Evolutionary conservation across 1,284 basidiomycete species (phyloP).

Genomic region (Coniferiporia weirii): DNA sequence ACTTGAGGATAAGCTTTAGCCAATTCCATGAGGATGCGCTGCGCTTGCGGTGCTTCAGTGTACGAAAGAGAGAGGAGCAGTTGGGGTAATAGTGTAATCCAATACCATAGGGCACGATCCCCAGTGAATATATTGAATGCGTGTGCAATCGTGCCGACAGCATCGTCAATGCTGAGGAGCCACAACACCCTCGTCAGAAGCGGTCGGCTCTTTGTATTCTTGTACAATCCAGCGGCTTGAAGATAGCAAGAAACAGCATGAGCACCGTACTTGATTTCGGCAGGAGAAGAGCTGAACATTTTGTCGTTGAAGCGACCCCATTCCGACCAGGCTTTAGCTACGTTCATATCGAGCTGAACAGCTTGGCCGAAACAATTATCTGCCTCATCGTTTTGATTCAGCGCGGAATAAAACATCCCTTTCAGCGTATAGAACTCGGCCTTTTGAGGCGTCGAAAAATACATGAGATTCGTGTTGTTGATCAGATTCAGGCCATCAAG

Average conservation of each 20-base stretch:
- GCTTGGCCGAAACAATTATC: slow-evolving; percentile 92
- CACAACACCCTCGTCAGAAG: slow-evolving; percentile 91
- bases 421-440: slow-evolving; percentile 99
- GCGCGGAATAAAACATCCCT: slow-evolving; percentile 95
- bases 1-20: slow-evolving; percentile 95
- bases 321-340: slow-evolving; percentile 98
- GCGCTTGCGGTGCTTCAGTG: slow-evolving; percentile 89
- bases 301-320: slow-evolving; percentile 96
- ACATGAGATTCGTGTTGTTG: slow-evolving; percentile 99
- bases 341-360: slow-evolving; percentile 91
- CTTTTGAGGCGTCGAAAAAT: slow-evolving; percentile 93
- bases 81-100: slow-evolving; percentile 97
- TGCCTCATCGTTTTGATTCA: slow-evolving; percentile 87
- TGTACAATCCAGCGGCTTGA: slow-evolving; percentile 95
- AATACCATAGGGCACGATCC: slow-evolving; percentile 97
- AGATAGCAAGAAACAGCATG: slow-evolving; percentile 97
- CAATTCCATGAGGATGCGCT: slow-evolving; percentile 85
- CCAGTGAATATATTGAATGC: slow-evolving; percentile 97
- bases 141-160: slow-evolving; percentile 67
- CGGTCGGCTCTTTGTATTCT: slow-evolving; percentile 90
- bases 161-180: slow-evolving; percentile 94
- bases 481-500: slow-evolving; percentile 95
- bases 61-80: slow-evolving; percentile 89
- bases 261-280: slow-evolving; percentile 72
- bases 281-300: slow-evolving; percentile 82